These are phyloP conservation scores for Ustilago curta DNA, from an alignment of 1,284 basidiomycete species.

Conservation along the genomic window DNA sequence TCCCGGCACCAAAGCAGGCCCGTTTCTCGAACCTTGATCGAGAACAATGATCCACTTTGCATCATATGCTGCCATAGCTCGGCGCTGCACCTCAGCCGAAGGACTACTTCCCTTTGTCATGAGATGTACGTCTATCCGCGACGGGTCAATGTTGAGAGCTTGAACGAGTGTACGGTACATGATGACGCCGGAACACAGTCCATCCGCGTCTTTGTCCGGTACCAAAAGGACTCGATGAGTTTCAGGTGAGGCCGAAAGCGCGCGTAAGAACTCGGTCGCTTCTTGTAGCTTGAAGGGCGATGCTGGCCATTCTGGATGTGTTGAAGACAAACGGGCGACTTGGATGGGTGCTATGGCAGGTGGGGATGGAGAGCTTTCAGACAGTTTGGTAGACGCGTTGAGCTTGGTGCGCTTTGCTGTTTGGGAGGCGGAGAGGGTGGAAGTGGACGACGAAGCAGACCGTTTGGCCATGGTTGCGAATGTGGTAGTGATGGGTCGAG, in stretches of 20 bases:
- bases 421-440: background rate
- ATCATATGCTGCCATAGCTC: slow-evolving; percentile 29
- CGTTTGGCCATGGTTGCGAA: slow-evolving; percentile 25
- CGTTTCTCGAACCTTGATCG: slow-evolving; percentile 58
- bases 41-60: slow-evolving; percentile 56
- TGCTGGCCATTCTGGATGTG: slow-evolving; percentile 47
- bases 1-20: slow-evolving; percentile 42
- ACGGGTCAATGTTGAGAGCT: slow-evolving; percentile 28
- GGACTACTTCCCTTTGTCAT: slow-evolving; percentile 54
- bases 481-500: background rate
- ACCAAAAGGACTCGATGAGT: slow-evolving; percentile 41
- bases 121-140: slow-evolving; percentile 47
- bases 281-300: slow-evolving; percentile 19
- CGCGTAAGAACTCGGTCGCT: slow-evolving; percentile 30
- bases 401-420: slow-evolving; percentile 7
- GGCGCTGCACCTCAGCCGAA: slow-evolving; percentile 25
- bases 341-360: slow-evolving; percentile 9
- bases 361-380: slow-evolving; percentile 2
- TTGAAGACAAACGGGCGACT: slow-evolving; percentile 26
- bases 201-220: slow-evolving; percentile 61
- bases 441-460: background rate
- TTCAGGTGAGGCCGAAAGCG: slow-evolving; percentile 19
- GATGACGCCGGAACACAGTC: slow-evolving; percentile 51
- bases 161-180: slow-evolving; percentile 52
- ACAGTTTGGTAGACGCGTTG: background rate